Conservation (phyloP, 352 stramenopile genomes). For the Phytophthora gonapodyides region DNA sequence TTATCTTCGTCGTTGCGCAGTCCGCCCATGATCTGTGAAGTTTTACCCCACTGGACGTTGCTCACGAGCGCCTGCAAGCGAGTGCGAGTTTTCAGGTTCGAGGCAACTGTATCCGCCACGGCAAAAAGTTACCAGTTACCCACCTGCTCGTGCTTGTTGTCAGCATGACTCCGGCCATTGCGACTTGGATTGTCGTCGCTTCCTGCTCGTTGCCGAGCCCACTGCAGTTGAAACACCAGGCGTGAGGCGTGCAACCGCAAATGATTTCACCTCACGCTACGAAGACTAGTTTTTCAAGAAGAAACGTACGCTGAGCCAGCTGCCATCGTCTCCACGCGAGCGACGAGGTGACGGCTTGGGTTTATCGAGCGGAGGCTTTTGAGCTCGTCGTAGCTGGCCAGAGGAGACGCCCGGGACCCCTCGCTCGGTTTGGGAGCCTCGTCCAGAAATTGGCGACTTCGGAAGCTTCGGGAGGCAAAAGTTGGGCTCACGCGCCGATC, state of each 20-base stretch:
- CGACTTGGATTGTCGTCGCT: conserved; percentile 35
- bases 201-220: conserved; percentile 49
- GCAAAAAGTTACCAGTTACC: conserved; percentile 5
- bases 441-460: conserved; percentile 7
- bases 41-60: conserved; percentile 65
- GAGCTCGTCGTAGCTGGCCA: conserved; percentile 21
- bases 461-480: conserved; percentile 26
- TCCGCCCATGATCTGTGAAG: conserved; percentile 63
- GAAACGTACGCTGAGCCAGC: conserved; percentile 44
- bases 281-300: neutral
- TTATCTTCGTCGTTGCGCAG: conserved; percentile 51
- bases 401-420: conserved; percentile 27
- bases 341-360: conserved; percentile 21
- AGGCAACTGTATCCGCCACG: conserved; percentile 1
- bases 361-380: conserved; percentile 35
- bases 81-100: conserved; percentile 12
- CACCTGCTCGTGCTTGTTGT: conserved; percentile 34
- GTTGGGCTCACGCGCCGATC: conserved; percentile 30
- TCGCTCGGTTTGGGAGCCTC: conserved; percentile 21
- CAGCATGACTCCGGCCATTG: conserved; percentile 26
- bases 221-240: conserved; percentile 37
- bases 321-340: conserved; percentile 19
- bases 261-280: conserved; percentile 1
- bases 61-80: conserved; percentile 27
- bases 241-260: conserved; percentile 9